phyloP scores from a whole-genome alignment of 129 eudicot genomes.

The Scalesia atractyloides region DNA sequence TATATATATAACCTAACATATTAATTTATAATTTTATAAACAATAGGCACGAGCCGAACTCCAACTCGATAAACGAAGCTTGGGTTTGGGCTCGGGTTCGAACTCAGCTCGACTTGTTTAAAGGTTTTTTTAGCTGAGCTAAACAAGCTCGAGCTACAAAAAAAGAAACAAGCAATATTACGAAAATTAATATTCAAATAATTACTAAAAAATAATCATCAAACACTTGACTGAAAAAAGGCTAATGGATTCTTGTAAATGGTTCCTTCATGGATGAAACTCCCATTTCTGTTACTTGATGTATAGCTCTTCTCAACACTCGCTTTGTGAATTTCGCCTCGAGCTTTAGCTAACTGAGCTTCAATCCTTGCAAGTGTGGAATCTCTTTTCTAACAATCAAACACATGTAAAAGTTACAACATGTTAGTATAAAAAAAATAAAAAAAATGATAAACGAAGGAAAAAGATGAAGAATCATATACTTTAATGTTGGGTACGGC shows the following conservation, averaged over 20 bases:
- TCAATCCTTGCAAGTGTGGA: slow-evolving; percentile 22
- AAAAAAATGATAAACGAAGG: not conserved
- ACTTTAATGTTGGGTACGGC: slow-evolving; percentile 7
- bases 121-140: too few species aligned
- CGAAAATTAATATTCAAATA: too few species aligned
- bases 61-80: too few species aligned
- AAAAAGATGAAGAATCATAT: slow-evolving; percentile 2
- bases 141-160: too few species aligned
- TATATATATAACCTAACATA: too few species aligned
- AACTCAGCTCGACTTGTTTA: too few species aligned
- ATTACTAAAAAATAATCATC: not conserved
- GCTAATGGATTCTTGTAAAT: slow-evolving; percentile 30
- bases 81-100: too few species aligned
- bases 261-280: slow-evolving; percentile 10
- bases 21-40: too few species aligned
- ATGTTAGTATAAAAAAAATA: not conserved
- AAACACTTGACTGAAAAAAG: slow-evolving; percentile 30
- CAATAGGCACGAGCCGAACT: too few species aligned
- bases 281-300: slow-evolving; percentile 4
- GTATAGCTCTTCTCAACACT: slow-evolving; percentile 22
- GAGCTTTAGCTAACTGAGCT: slow-evolving; percentile 31
- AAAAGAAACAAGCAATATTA: too few species aligned
- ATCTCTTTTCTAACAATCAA: slow-evolving; percentile 19
- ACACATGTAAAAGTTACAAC: not conserved
- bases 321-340: slow-evolving; percentile 25